Base-by-base conservation (phyloP, 768 basidiomycete species). In the Suillus occidentalis region DNA sequence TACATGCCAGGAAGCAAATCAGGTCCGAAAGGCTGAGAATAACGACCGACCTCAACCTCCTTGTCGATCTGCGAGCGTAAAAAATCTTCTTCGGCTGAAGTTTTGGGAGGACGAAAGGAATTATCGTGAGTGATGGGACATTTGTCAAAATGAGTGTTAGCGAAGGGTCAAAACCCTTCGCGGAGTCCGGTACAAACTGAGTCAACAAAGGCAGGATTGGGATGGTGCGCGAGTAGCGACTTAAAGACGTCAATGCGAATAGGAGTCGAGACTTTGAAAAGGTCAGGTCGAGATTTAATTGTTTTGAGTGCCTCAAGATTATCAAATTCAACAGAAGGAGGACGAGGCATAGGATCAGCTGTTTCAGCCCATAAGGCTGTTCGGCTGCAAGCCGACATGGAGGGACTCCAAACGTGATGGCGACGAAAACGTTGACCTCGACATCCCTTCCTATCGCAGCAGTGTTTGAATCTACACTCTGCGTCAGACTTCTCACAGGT, bases 161-260 rank as follows among this genome's bases (percentile, higher is more conserved):
- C 70, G 4, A 66, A 77, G 12, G 75, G 78, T 78, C 78, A 77
- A 59, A 79, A 79, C 0, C 76, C 77, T 9, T 76, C 67, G 0
- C 67, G 52, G 2, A 79, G 56, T 0, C 72, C 68, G 3, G 40
- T 13, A 28, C 70, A 66, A 1, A 76, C 3, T 28, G 28, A 28
- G 28, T 28, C 28, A 28, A 28, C n/a, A n/a, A n/a, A n/a, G 28
- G 28, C 28, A 28, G 28, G 28, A 28, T 28, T 28, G 28, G 28
- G 28, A 28, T 28, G 28, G 3, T 28, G 28, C 28, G 28, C 28
- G 28, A 28, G 28, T 28, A 28, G 28, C 28, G 28, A n/a, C 50
- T 73, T 64, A 45, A 78, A 67, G 0, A 60, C 49, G 55, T 74
- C 66, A n/a, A 77, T 67, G 55, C n/a, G n/a, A n/a, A 76, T 72